Percentiles rank a stretch among this genome's conserved stretches.
Conservation (phyloP, 257 asterid genomes). For the Solanum tarapatanum region DNA sequence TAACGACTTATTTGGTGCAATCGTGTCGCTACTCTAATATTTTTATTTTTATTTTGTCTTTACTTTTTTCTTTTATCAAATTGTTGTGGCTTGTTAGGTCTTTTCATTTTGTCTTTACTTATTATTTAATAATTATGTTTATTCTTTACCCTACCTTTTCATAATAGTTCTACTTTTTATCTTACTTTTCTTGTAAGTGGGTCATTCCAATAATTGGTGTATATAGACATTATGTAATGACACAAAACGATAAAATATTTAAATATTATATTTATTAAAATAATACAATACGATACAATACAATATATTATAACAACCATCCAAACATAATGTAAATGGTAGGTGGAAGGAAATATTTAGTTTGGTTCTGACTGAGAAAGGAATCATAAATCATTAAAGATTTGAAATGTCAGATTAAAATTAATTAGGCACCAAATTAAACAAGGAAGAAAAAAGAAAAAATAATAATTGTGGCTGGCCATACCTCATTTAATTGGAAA, state of each 20-base stretch:
- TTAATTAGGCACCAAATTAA: not conserved
- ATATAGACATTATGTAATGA: not conserved
- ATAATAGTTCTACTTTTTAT: no score
- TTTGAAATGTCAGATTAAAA: not conserved
- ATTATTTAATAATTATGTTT: not conserved
- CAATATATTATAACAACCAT: not conserved
- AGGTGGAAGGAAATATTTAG: not conserved
- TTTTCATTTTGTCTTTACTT: not conserved
- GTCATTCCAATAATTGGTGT: not conserved
- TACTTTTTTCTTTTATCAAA: not conserved
- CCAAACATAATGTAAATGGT: not conserved
- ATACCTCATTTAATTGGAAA: not conserved
- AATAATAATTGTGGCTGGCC: not conserved
- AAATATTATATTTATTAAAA: not conserved
- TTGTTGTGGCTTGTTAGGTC: not conserved
- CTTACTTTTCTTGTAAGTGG: no score
- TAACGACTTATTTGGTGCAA: not conserved
- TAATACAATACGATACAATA: not conserved
- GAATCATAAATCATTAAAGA: not conserved
- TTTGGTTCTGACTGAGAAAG: not conserved
- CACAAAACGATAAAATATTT: accelerated
- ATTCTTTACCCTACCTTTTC: not conserved
- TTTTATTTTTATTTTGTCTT: not conserved
- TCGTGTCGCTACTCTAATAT: accelerated
- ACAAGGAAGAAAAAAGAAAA: not conserved